These are phyloP conservation scores for Neonectria magnoliae DNA, from an alignment of 2,329 filamentous ascomycete species.

Conservation along the genomic window DNA sequence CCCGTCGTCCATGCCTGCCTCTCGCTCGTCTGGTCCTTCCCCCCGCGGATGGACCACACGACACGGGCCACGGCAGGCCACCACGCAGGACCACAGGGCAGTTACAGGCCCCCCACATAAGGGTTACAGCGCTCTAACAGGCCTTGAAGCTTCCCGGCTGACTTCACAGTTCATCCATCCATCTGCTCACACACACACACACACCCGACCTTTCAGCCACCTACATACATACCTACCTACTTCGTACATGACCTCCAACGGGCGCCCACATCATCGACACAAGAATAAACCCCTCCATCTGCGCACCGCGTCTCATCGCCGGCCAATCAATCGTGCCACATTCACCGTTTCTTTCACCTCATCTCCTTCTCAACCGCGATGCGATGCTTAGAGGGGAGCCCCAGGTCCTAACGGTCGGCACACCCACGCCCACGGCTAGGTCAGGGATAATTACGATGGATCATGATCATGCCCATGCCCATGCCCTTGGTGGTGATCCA, in stretches of 20 bases:
- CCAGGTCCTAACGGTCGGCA: constrained; percentile 35
- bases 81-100: neutral
- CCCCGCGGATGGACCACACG: constrained; percentile 24
- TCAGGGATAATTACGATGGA: constrained; percentile 32
- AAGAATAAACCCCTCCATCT: constrained; percentile 14
- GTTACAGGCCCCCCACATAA: constrained; percentile 9
- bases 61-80: constrained; percentile 24
- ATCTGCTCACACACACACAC: constrained; percentile 7
- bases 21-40: constrained; percentile 28
- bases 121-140: constrained; percentile 13
- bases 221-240: neutral
- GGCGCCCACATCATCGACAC: constrained; percentile 30
- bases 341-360: constrained; percentile 41
- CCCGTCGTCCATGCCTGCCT: neutral
- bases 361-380: constrained; percentile 29
- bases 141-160: neutral
- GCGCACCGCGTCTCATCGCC: constrained; percentile 13
- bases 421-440: constrained; percentile 26
- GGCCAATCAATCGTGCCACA: constrained; percentile 39
- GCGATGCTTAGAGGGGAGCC: constrained; percentile 33
- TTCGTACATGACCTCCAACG: constrained; percentile 1
- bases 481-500: constrained; percentile 30
- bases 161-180: neutral
- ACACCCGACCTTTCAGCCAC: constrained; percentile 15
- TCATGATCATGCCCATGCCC: constrained; percentile 2